phyloP scores from a whole-genome alignment of 2,329 filamentous ascomycete genomes.

The Botrytis galanthina region DNA sequence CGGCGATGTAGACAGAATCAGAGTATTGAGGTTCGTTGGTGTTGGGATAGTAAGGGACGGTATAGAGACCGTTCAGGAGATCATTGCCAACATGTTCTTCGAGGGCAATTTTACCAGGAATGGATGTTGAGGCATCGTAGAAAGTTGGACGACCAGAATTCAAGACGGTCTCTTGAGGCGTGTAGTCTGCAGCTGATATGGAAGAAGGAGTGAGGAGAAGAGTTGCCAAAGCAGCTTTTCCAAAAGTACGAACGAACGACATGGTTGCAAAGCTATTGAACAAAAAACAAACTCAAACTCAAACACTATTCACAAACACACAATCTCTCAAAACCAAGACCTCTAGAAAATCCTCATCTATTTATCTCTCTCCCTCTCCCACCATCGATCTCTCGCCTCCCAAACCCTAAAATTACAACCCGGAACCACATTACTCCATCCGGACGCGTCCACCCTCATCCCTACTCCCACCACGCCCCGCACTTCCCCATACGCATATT shows the following conservation, averaged over 20 bases:
- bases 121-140: background rate
- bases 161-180: background rate
- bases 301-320: background rate
- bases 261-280: background rate
- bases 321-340: background rate
- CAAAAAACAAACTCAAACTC: background rate
- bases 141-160: slow-evolving; percentile 15
- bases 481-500: background rate
- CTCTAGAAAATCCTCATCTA: background rate
- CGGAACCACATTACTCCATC: background rate
- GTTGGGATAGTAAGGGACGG: background rate
- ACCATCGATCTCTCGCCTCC: background rate
- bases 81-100: slow-evolving; percentile 13
- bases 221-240: background rate
- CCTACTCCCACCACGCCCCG: background rate
- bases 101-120: slow-evolving; percentile 7
- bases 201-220: background rate
- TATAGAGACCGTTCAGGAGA: background rate
- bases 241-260: background rate
- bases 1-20: background rate
- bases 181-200: background rate
- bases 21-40: slow-evolving; percentile 6
- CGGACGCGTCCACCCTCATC: background rate
- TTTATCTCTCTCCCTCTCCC: background rate
- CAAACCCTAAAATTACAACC: background rate